Evolutionary conservation across 768 basidiomycete genomes (phyloP), one percentile per base, ranked within the genome.

Genomic region (Agaricus sinodeliciosus): DNA sequence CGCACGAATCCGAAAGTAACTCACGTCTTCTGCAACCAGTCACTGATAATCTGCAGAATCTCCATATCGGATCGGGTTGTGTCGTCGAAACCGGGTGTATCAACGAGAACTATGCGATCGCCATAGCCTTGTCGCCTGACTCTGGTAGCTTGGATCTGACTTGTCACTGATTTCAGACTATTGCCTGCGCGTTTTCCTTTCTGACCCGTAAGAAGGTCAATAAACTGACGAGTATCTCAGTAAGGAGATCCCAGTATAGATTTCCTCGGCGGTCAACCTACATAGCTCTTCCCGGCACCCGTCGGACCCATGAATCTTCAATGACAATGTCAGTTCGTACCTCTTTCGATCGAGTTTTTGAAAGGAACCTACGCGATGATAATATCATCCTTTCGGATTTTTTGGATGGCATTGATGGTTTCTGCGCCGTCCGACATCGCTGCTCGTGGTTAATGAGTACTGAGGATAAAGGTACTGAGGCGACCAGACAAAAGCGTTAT

Each of bases 71-170:
- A 65, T 28, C 56, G 57, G 2, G 55, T 47, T 2, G 69, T 72
- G 54, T 76, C 75, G 28, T 66, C 64, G 55, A 68, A 66, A 3
- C 65, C 65, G 7, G 65, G 67, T 8, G 64, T 68, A 27, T 77
- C 76, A n/a, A 77, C 67, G 6, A 77, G 57, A 2, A 65, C 67
- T 42, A 77, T 62, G 3, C 49, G 43, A 25, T 54, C 45, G 16
- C 40, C 52, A 48, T 48, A 48, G 5, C 35, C 27, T 18, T 49
- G 65, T 25, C 56, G 51, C 39, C 62, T 64, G 1, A 68, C 51
- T 8, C 64, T 55, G 3, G 67, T 63, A 5, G 67, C 65, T 25
- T 60, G 61, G 13, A 78, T 64, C 19, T 63, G 60, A 37, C 60
- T 62, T 11, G 76, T 78, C 43, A 66, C 71, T 28, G 75, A 74